Percentiles rank a stretch among this genome's conserved stretches.
Evolutionary conservation across 2,329 filamentous ascomycete genomes (phyloP).

Genomic region (Neonectria faginata): DNA sequence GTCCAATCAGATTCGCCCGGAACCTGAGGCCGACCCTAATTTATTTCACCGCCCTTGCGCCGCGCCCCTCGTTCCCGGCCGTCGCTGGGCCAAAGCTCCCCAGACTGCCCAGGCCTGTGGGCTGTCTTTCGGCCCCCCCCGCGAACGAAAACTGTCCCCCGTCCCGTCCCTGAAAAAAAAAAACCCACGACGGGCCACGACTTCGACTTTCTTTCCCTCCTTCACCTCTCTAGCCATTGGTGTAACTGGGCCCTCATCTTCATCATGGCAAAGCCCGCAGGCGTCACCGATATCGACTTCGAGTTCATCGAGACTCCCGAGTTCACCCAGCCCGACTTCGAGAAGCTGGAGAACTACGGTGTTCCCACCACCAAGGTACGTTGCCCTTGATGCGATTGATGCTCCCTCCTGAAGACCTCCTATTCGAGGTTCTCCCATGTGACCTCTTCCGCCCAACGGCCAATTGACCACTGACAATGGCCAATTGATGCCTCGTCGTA

Average conservation of each 20-base stretch:
- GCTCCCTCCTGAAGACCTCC: neutral
- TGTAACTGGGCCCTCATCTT: conserved; percentile 37
- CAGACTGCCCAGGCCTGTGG: too few relatives aligned
- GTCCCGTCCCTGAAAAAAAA: conserved; percentile 36
- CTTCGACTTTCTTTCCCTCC: conserved; percentile 28
- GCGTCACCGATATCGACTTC: conserved; percentile 52
- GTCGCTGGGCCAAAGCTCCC: conserved; percentile 12
- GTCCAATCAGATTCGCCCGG: conserved; percentile 7
- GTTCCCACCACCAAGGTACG: conserved; percentile 56
- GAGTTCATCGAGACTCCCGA: conserved; percentile 58
- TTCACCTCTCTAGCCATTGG: conserved; percentile 43
- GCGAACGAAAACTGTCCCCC: conserved; percentile 26
- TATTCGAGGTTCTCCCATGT: neutral
- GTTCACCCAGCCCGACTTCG: conserved; percentile 68
- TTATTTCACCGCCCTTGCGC: conserved; percentile 9
- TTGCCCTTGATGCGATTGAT: conserved; percentile 1
- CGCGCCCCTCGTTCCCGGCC: neutral
- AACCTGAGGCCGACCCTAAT: conserved; percentile 1
- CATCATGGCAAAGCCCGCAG: conserved; percentile 51
- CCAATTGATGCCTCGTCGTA: conserved; percentile 24
- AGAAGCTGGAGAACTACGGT: conserved; percentile 71
- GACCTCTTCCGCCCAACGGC: neutral
- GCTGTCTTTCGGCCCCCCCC: conserved; percentile 9
- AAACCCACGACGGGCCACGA: conserved; percentile 32
- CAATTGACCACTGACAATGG: conserved; percentile 43